A percentile compares a stretch with the other conserved stretches of the same genome.
These are phyloP conservation scores for Carallia brachiata DNA, from an alignment of 345 rosid genomes.

Conservation along the genomic window DNA sequence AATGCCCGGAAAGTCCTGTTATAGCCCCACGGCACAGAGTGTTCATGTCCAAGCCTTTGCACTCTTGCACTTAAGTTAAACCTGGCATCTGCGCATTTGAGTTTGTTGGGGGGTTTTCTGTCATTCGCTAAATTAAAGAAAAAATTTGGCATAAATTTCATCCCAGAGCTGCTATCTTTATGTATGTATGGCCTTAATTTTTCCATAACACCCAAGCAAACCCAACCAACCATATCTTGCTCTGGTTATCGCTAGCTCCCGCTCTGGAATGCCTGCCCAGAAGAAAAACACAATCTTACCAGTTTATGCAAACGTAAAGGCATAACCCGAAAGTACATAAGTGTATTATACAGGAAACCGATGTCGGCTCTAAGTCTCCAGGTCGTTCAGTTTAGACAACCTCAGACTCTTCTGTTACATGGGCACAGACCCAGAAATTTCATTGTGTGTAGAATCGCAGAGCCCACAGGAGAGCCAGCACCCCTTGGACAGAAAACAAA, in stretches of 20 bases:
- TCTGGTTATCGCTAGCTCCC: background rate
- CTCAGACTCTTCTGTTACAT: conserved; percentile 11
- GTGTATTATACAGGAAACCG: conserved; percentile 7
- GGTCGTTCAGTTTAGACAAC: conserved; percentile 26
- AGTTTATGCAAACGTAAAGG: background rate
- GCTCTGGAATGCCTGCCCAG: too few relatives aligned
- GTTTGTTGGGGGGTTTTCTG: background rate
- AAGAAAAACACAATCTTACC: background rate
- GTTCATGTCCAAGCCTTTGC: too few relatives aligned
- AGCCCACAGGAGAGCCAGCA: conserved; percentile 82
- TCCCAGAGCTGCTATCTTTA: background rate
- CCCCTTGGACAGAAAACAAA: conserved; percentile 85
- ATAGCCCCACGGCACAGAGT: too few relatives aligned
- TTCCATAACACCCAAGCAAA: background rate
- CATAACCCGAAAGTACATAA: background rate
- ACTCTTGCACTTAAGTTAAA: background rate
- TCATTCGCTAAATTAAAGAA: background rate
- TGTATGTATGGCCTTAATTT: conserved; percentile 25
- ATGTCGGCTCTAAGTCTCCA: conserved; percentile 71
- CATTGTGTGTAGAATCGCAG: conserved; percentile 66
- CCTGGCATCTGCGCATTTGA: background rate
- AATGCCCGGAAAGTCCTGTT: too few relatives aligned
- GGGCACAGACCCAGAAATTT: conserved; percentile 13
- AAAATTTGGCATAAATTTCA: background rate
- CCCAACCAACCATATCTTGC: conserved; percentile 11